Conservation (phyloP, 345 rosid genomes). For the Carallia pectinifolia region DNA sequence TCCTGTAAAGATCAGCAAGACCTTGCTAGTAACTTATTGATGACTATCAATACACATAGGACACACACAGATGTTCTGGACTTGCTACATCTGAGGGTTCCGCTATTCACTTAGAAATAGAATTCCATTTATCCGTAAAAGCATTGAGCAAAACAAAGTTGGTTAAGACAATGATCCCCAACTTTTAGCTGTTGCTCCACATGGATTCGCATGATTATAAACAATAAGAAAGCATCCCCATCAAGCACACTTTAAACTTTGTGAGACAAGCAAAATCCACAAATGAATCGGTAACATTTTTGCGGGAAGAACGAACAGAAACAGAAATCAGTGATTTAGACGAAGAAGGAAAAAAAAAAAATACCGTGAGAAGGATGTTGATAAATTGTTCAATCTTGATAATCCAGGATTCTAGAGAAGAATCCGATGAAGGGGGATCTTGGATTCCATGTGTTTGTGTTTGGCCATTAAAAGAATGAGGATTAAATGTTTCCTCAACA, state of each 20-base stretch:
- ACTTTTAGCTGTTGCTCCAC: too few relatives aligned
- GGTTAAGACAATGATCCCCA: too few relatives aligned
- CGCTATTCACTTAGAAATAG: too few relatives aligned
- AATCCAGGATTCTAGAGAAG: conserved; percentile 48
- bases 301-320: too few relatives aligned
- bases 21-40: too few relatives aligned
- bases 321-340: neutral
- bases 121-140: too few relatives aligned
- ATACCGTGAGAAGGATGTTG: conserved; percentile 80
- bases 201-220: neutral
- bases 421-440: conserved; percentile 32
- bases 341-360: conserved; percentile 1
- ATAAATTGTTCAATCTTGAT: conserved; percentile 74
- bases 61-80: too few relatives aligned
- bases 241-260: neutral
- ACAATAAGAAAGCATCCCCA: neutral
- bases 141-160: too few relatives aligned
- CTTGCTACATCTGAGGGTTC: too few relatives aligned
- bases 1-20: conserved; percentile 45
- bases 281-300: too few relatives aligned
- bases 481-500: conserved; percentile 62
- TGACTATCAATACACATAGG: too few relatives aligned
- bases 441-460: conserved; percentile 6
- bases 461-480: conserved; percentile 35
- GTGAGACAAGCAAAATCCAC: too few relatives aligned